Evolutionary conservation across 768 basidiomycete species (phyloP), one percentile per base, ranked within the genome.

Genomic region (Boletus vinaceobasis): DNA sequence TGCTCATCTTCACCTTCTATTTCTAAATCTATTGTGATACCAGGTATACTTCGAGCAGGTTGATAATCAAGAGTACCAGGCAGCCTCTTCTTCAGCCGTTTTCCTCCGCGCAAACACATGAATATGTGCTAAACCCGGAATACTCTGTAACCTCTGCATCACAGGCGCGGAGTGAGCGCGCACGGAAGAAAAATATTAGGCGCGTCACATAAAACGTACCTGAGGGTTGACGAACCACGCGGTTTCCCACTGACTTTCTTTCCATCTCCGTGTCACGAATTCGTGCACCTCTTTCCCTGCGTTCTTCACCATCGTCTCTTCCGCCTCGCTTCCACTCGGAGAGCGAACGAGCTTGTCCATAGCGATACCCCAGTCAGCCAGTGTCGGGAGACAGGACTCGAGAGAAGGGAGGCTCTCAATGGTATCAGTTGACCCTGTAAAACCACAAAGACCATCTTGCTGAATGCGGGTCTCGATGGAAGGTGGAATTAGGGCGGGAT

Each of bases 221-320:
- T 86, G 88, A 40, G 91, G 91, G 65, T 93, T 93, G 40, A 91
- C 87, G 64, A 93, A 93, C 92, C 92, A 94, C 2, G 88, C 89
- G 0, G 90, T 90, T 71, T 94, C 92, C 90, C 89, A 94, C n/a
- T 80, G 78, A 5, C 63, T 67, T 63, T 90, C 88, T 17, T 64
- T 61, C 92, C 92, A 93, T 45, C 82, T 73, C 45, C 74, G 76
- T 66, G 71, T 75, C 13, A 94, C 80, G 67, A 87, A 93, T 46
- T 69, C 70, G 33, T 80, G 75, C 40, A 91, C 81, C 58, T 88
- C 84, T 40, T 60, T 66, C 7, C 84, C 84, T 5, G 82, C 85
- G 43, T 65, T 66, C 44, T 66, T 66, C 10, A 87, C 75, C 53
- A 82, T 70, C 17, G 55, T 64, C 37, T 81, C 81, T 62, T 88